Percentiles rank a stretch among this genome's conserved stretches.
Conservation (phyloP, 176 grass and related monocot genomes). For the Carex littledalei region DNA sequence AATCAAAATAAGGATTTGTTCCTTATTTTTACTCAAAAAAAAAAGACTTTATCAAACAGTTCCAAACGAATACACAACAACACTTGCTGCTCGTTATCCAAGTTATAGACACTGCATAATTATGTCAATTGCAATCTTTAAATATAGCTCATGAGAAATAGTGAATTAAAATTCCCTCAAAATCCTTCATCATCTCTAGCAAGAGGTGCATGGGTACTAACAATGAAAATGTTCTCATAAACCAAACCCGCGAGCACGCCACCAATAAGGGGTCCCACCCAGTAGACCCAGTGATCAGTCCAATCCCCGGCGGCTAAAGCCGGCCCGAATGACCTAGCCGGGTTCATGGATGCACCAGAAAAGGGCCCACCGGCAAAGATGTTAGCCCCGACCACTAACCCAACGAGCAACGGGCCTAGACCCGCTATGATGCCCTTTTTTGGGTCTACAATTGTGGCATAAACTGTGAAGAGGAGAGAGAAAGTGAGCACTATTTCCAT, state of each 20-base stretch:
- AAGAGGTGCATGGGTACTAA: slow-evolving; percentile 35
- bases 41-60: not conserved
- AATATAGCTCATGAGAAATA: not conserved
- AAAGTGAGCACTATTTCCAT: slow-evolving; percentile 88
- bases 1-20: too few relatives aligned
- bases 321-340: slow-evolving; percentile 74
- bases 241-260: slow-evolving; percentile 38
- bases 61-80: not conserved
- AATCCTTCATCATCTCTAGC: slow-evolving; percentile 36
- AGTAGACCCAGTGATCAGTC: slow-evolving; percentile 86
- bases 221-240: slow-evolving; percentile 59
- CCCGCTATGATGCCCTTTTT: slow-evolving; percentile 20
- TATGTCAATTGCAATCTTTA: not conserved
- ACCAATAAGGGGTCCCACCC: slow-evolving; percentile 62
- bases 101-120: not conserved
- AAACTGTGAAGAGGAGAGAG: slow-evolving; percentile 74
- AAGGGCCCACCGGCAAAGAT: slow-evolving; percentile 60
- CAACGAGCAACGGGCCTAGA: slow-evolving; percentile 47
- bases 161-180: not conserved
- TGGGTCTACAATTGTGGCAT: slow-evolving; percentile 61
- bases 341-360: slow-evolving; percentile 84
- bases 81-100: not conserved
- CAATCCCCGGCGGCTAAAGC: slow-evolving; percentile 43
- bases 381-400: slow-evolving; percentile 71
- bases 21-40: too few relatives aligned